Conservation (phyloP, 495 filamentous ascomycete genomes). For the Neurospora sp. region DNA sequence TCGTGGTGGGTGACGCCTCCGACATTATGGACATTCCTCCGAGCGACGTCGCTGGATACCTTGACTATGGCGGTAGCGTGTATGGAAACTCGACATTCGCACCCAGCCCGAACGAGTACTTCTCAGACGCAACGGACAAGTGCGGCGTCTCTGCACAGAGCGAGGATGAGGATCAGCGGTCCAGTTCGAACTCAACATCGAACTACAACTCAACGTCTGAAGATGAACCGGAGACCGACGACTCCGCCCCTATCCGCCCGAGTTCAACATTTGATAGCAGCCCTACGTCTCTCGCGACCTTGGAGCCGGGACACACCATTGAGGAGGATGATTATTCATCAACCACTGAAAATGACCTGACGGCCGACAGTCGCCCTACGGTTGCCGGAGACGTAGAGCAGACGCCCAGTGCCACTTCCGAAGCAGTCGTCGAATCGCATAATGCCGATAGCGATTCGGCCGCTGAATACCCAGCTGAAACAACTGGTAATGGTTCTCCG, state of each 20-base stretch:
- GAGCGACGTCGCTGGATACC: constrained; percentile 30
- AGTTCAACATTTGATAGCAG: background rate
- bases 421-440: too few species aligned
- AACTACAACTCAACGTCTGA: background rate
- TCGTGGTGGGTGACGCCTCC: constrained; percentile 38
- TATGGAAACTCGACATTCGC: constrained; percentile 37
- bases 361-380: background rate
- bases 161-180: background rate
- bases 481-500: too few species aligned
- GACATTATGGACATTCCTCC: constrained; percentile 26
- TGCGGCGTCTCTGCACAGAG: constrained; percentile 1
- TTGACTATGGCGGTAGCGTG: constrained; percentile 39
- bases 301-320: background rate
- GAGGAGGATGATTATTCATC: background rate
- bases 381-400: too few species aligned
- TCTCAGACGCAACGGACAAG: constrained; percentile 7
- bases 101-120: constrained; percentile 21
- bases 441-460: too few species aligned
- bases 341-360: background rate
- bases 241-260: background rate
- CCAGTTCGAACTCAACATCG: background rate
- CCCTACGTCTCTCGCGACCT: background rate
- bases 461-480: too few species aligned
- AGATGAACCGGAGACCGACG: background rate
- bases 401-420: too few species aligned